A percentile compares a stretch with the other conserved stretches of the same genome.
Conservation (phyloP, 208 protist species). For the Trypanosoma mega region DNA sequence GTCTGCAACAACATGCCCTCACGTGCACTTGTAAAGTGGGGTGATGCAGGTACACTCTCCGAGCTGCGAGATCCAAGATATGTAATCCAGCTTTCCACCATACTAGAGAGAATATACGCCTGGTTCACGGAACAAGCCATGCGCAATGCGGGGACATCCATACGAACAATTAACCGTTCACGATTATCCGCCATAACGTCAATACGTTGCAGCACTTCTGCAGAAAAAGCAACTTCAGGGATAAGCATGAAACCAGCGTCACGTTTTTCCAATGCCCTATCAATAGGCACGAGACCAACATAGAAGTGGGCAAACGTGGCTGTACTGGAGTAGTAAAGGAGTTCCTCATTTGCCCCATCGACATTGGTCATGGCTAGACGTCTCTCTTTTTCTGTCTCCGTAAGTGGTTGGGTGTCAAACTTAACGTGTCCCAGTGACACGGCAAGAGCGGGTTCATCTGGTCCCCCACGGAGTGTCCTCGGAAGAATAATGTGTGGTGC, state of each 20-base stretch:
- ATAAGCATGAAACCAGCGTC: slow-evolving; percentile 71
- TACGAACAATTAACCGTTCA: slow-evolving; percentile 69
- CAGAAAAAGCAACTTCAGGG: slow-evolving; percentile 65
- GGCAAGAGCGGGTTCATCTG: slow-evolving; percentile 51
- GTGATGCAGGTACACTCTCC: neutral
- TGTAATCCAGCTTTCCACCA: slow-evolving; percentile 73
- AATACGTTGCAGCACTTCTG: slow-evolving; percentile 73
- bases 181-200: slow-evolving; percentile 37
- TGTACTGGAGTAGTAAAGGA: slow-evolving; percentile 71
- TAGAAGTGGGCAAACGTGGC: slow-evolving; percentile 75
- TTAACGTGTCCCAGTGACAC: slow-evolving; percentile 70
- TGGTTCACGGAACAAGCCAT: slow-evolving; percentile 72
- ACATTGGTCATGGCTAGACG: slow-evolving; percentile 17
- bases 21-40: too few relatives aligned
- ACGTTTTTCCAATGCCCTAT: slow-evolving; percentile 46
- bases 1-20: too few relatives aligned
- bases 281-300: slow-evolving; percentile 72
- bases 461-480: slow-evolving; percentile 35
- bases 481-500: slow-evolving; percentile 78
- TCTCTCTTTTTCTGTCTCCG: slow-evolving; percentile 56
- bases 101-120: slow-evolving; percentile 62
- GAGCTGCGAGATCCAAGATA: slow-evolving; percentile 16
- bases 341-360: slow-evolving; percentile 41
- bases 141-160: slow-evolving; percentile 62
- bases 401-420: slow-evolving; percentile 63